phyloP scores from a whole-genome alignment of 202 grass and related monocot genomes.

The Carex arenaria region DNA sequence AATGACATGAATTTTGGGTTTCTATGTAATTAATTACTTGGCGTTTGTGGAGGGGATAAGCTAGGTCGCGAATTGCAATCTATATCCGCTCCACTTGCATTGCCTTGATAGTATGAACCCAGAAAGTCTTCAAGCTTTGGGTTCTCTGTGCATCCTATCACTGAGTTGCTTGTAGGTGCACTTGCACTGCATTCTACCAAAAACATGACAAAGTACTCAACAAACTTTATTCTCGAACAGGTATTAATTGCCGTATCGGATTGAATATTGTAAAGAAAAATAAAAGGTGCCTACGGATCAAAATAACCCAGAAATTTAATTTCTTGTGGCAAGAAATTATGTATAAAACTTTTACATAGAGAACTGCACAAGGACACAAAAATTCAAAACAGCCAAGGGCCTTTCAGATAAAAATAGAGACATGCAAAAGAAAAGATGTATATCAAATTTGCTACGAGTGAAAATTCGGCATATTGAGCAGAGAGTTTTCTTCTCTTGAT shows the following conservation, averaged over 20 bases:
- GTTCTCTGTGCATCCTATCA: neutral
- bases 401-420: neutral
- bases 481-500: no score
- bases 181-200: conserved; percentile 13
- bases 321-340: neutral
- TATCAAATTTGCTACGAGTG: no score
- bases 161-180: neutral
- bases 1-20: neutral
- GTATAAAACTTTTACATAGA: neutral
- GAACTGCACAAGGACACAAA: neutral
- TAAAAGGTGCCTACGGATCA: no score
- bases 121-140: neutral
- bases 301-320: neutral
- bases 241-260: neutral
- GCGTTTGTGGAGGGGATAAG: neutral
- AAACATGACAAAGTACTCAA: neutral
- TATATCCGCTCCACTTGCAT: neutral
- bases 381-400: neutral
- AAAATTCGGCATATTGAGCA: no score
- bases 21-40: conserved; percentile 2
- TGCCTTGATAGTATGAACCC: neutral
- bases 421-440: neutral
- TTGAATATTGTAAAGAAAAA: neutral
- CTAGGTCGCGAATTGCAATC: neutral
- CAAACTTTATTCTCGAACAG: neutral